Evolutionary conservation across 2,329 filamentous ascomycete species (phyloP), one percentile per base, ranked within the genome.

Genomic region (Alternaria sp.): DNA sequence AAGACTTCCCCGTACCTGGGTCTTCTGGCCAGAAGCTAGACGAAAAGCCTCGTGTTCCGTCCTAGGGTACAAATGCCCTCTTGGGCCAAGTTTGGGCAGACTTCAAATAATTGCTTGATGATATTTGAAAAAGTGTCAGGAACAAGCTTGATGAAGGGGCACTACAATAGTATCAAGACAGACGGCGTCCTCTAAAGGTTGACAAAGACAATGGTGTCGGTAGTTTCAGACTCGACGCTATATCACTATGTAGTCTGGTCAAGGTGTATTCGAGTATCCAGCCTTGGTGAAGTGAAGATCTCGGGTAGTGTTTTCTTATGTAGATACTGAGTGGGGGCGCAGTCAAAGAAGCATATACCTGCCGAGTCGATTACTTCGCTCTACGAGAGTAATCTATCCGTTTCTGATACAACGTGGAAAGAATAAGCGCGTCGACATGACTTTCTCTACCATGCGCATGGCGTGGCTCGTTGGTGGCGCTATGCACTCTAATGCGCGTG

Each of bases 1-100:
- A 54, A 32, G 49, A 39, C 39, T 51, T 34, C 32, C 41, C 26
- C 22, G 34, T 57, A 42, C 46, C 41, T 32, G 32, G 20, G 39
- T 42, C 39, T 48, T 57, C 20, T 32, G 26, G 39, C 32, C 18
- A 24, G 20, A 36, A 24, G 32, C 46, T 49, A 36, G 46, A 24
- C 34, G 46, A 38, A 49, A 49, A 49, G 46, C 14, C 46, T 38
- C 46, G 20, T 38, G 46, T 36, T 36, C 46, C 30, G 46, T 38
- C 20, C 34, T 49, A 49, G 64, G 66, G 34, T 66, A 51, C 14
- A 57, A 26, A 58, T 67, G 47, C 63, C 63, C 9, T 7, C 57
- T 67, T n/a, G 12, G 57, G 63, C 36, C 46, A 66, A 67, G 66
- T 38, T 24, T 34, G 57, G 53, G 52, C 59, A 57, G 52, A 51